These are phyloP conservation scores for Calophaca sinica DNA, from an alignment of 306 rosid species.

Conservation along the genomic window DNA sequence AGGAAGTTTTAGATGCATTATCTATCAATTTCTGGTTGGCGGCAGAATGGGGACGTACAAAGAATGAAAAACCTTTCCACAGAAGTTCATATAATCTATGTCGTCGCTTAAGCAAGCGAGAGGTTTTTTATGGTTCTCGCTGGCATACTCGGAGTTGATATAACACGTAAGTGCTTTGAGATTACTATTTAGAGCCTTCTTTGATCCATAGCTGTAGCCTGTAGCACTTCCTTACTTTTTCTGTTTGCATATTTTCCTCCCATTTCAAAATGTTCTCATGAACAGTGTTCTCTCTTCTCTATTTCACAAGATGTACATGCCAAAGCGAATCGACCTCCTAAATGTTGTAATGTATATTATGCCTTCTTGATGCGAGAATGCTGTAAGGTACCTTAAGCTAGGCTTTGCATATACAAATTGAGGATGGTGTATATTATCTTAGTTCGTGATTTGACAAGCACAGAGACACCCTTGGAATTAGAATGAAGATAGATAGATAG, in stretches of 20 bases:
- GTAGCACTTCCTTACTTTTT: constrained; percentile 16
- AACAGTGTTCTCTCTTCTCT: constrained; percentile 29
- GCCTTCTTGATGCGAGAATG: constrained; percentile 2
- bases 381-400: constrained; percentile 30
- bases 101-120: constrained; percentile 39
- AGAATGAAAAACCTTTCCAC: constrained; percentile 4
- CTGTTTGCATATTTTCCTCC: not conserved
- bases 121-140: constrained; percentile 42
- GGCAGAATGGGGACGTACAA: constrained; percentile 25
- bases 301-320: constrained; percentile 3
- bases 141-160: constrained; percentile 29
- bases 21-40: constrained; percentile 37
- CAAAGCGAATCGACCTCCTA: constrained; percentile 6
- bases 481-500: too few species aligned
- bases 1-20: constrained; percentile 48
- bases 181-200: constrained; percentile 27
- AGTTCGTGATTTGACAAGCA: too few species aligned
- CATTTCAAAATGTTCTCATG: constrained; percentile 34
- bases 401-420: constrained; percentile 27
- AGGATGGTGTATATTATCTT: not conserved
- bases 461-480: too few species aligned
- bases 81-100: constrained; percentile 37
- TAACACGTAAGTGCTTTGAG: constrained; percentile 42
- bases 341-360: constrained; percentile 37
- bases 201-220: constrained; percentile 28